Conservation (phyloP, 106 monocot species). For the Dendrobium catenatum region DNA sequence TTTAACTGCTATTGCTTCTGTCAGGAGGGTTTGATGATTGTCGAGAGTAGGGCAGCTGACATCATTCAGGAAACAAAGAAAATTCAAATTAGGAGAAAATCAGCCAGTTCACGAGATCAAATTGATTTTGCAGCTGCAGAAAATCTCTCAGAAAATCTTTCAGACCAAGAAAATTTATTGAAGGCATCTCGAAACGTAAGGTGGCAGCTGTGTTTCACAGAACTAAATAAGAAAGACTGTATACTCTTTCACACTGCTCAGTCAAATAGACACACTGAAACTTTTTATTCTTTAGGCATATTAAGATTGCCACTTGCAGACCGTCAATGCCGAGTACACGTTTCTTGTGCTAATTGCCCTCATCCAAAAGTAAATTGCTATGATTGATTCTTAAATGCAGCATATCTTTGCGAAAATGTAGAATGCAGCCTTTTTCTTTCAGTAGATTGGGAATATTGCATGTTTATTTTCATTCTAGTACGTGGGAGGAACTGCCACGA, state of each 20-base stretch:
- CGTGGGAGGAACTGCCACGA: not conserved
- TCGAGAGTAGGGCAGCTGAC: conserved; percentile 61
- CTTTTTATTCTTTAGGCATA: not conserved
- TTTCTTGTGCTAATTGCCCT: too few species aligned
- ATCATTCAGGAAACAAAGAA: conserved; percentile 64
- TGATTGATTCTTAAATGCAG: too few species aligned
- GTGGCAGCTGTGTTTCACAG: conserved; percentile 38
- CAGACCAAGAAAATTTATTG: conserved; percentile 56
- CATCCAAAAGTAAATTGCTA: too few species aligned
- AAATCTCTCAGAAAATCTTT: conserved; percentile 15
- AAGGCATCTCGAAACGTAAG: conserved; percentile 90
- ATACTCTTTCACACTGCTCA: not conserved
- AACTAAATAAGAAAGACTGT: not conserved
- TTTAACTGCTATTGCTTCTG: not conserved
- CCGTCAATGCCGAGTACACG: too few species aligned
- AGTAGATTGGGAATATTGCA: too few species aligned
- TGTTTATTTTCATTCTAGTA: not conserved
- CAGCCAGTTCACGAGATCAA: conserved; percentile 21
- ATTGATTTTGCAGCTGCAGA: conserved; percentile 5
- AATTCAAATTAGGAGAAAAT: conserved; percentile 73
- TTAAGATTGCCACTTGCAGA: too few species aligned
- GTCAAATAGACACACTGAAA: too few species aligned
- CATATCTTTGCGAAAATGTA: too few species aligned
- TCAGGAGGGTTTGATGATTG: conserved; percentile 74
- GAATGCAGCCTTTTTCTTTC: too few species aligned